Evolutionary conservation across 495 filamentous ascomycete genomes (phyloP).

Genomic region (Podospora pseudoanserina): DNA sequence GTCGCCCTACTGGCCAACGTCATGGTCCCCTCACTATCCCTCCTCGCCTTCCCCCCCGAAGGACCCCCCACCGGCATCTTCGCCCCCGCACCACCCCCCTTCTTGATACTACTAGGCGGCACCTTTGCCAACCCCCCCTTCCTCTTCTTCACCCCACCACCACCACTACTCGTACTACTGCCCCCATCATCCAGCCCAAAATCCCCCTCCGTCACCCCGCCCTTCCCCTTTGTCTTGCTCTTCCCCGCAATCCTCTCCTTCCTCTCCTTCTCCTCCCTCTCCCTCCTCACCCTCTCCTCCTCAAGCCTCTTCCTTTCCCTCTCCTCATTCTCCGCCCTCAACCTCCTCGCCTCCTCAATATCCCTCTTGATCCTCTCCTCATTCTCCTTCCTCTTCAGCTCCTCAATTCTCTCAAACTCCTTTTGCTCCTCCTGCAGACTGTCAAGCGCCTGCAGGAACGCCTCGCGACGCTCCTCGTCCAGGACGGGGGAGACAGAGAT

Average conservation of each 20-base stretch:
- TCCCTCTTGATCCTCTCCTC: conserved; percentile 56
- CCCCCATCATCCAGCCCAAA: neutral
- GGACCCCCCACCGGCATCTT: neutral
- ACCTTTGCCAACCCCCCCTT: conserved; percentile 11
- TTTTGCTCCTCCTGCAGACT: conserved; percentile 72
- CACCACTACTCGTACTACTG: neutral
- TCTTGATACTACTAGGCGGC: neutral
- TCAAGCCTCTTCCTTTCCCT: conserved; percentile 44
- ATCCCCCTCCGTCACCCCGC: conserved; percentile 12
- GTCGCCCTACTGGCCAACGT: conserved; percentile 48
- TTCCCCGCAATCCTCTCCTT: conserved; percentile 13
- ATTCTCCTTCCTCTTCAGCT: conserved; percentile 60
- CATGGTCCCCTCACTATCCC: conserved; percentile 23
- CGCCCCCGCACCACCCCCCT: neutral
- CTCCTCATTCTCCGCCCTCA: conserved; percentile 53
- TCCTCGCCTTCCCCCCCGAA: conserved; percentile 26
- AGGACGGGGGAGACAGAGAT: conserved; percentile 77
- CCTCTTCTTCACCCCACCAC: conserved; percentile 13
- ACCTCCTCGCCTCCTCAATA: conserved; percentile 55
- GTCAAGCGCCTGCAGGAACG: conserved; percentile 67
- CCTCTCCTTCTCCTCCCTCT: conserved; percentile 27
- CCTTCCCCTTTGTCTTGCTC: conserved; percentile 13
- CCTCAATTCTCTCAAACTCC: conserved; percentile 58
- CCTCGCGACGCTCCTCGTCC: conserved; percentile 87
- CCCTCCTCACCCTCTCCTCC: conserved; percentile 42